A percentile compares a stretch with the other conserved stretches of the same genome.
Evolutionary conservation across 306 rosid genomes (phyloP).

Genomic region (Glycyrrhiza uralensis): DNA sequence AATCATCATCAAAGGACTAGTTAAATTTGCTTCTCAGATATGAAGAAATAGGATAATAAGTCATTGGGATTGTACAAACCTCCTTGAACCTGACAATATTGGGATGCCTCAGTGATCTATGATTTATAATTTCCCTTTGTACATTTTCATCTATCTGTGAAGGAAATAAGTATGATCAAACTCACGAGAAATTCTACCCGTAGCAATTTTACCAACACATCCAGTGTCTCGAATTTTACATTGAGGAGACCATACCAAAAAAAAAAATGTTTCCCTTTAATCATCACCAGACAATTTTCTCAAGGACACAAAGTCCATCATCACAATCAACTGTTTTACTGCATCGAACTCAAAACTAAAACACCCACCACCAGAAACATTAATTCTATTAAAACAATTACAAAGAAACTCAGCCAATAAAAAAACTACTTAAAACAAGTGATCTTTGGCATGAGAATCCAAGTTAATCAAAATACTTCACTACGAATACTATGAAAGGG

Average conservation of each 20-base stretch:
- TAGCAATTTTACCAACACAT: not conserved
- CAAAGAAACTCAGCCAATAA: not conserved
- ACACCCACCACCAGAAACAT: not conserved
- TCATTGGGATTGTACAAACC: slow-evolving; percentile 42
- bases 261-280: not conserved
- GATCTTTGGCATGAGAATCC: not conserved
- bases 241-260: not conserved
- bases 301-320: not conserved
- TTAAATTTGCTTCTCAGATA: not conserved
- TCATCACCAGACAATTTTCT: not conserved
- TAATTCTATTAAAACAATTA: not conserved
- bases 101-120: slow-evolving; percentile 92
- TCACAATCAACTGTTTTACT: not conserved
- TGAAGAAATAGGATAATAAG: slow-evolving; percentile 5
- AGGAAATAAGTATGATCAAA: slow-evolving; percentile 18
- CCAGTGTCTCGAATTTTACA: not conserved
- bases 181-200: not conserved
- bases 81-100: slow-evolving; percentile 95
- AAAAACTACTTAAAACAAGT: not conserved
- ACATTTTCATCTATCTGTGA: slow-evolving; percentile 97
- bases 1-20: slow-evolving; percentile 3
- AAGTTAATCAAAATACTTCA: not conserved
- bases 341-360: not conserved
- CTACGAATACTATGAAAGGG: not conserved
- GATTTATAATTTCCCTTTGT: slow-evolving; percentile 91